Evolutionary conservation across 192 early-diverging fungal species (phyloP).

Genomic region (Gamsiella multidivaricata): DNA sequence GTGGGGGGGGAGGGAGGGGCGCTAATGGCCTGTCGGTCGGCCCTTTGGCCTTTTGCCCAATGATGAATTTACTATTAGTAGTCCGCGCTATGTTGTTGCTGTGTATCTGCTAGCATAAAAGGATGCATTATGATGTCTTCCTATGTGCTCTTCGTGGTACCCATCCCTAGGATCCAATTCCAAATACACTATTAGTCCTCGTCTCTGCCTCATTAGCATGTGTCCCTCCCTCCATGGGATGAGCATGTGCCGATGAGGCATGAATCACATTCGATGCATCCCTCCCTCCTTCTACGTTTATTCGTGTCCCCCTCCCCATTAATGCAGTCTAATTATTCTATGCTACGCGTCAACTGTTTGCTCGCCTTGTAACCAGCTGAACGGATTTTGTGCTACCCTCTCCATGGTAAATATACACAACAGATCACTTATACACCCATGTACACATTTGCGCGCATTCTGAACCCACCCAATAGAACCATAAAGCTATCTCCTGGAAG

Average conservation of each 20-base stretch:
- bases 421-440: no score
- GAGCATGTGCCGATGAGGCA: slow-evolving; percentile 16
- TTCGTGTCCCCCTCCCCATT: no score
- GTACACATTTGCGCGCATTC: not conserved
- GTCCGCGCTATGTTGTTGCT: no score
- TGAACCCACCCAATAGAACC: slow-evolving; percentile 52
- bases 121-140: no score
- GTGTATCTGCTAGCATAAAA: no score
- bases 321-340: no score
- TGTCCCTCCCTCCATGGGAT: not conserved
- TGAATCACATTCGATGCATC: slow-evolving; percentile 11
- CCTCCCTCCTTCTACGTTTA: not conserved
- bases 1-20: not conserved
- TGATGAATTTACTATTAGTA: not conserved
- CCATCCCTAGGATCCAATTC: no score
- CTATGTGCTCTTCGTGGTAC: no score
- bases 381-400: not conserved
- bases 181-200: no score
- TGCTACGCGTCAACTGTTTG: no score
- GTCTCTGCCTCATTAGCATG: slow-evolving; percentile 2
- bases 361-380: not conserved
- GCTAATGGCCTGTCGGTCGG: not conserved
- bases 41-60: slow-evolving; percentile 13
- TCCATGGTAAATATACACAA: no score
- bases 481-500: slow-evolving; percentile 75